Evolutionary conservation across 2,329 filamentous ascomycete species (phyloP).

Genomic region (Xylariaceae sp.): DNA sequence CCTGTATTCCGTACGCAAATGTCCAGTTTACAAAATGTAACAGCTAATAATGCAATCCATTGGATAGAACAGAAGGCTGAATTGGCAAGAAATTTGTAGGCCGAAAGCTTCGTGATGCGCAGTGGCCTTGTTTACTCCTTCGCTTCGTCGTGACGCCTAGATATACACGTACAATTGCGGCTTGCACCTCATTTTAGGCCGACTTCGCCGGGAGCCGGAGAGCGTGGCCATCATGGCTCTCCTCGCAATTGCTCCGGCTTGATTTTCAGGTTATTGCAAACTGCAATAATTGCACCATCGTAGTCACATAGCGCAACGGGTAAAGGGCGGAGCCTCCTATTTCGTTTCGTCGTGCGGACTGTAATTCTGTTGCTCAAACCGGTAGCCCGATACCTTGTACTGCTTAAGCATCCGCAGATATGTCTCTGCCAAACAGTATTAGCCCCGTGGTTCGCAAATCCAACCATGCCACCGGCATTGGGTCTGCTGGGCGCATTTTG

Average conservation of each 20-base stretch:
- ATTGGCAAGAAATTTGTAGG: background rate
- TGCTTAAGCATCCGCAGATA: conserved; percentile 75
- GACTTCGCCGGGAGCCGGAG: conserved; percentile 4
- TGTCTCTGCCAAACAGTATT: conserved; percentile 39
- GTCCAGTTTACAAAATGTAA: background rate
- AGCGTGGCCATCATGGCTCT: conserved; percentile 1
- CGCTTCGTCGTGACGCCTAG: background rate
- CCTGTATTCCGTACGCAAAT: background rate
- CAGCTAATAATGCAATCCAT: background rate
- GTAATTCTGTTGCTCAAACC: conserved; percentile 78
- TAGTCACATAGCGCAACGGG: background rate
- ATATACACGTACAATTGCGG: conserved; percentile 13
- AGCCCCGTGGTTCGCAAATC: conserved; percentile 9
- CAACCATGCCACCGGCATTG: background rate
- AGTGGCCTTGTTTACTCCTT: conserved; percentile 1
- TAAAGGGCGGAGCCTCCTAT: conserved; percentile 11
- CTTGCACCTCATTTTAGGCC: background rate
- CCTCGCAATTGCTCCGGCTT: background rate
- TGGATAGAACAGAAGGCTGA: background rate
- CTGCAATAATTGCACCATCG: background rate
- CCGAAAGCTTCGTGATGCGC: conserved; percentile 5
- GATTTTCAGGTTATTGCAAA: conserved; percentile 1
- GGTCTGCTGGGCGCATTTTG: background rate
- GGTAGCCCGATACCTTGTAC: conserved; percentile 71
- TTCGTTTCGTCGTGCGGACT: conserved; percentile 35